phyloP scores from a whole-genome alignment of 2,329 filamentous ascomycete genomes.

The Moelleriella libera region DNA sequence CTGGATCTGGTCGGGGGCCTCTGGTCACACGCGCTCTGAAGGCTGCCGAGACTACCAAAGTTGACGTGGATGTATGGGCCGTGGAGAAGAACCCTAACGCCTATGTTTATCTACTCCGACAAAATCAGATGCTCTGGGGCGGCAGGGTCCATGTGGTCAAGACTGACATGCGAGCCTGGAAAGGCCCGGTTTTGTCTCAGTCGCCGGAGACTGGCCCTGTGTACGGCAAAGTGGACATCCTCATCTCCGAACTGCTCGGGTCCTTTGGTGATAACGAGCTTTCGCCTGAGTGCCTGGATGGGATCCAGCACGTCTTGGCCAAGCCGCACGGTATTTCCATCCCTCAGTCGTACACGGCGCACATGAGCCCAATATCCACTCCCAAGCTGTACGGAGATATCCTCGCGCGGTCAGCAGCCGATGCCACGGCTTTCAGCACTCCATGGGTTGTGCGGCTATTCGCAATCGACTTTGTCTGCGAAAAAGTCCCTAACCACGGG shows the following conservation, averaged over 20 bases:
- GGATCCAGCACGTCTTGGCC: constrained; percentile 79
- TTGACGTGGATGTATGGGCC: constrained; percentile 76
- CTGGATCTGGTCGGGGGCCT: constrained; percentile 83
- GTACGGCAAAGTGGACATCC: constrained; percentile 67
- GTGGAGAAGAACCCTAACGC: constrained; percentile 98
- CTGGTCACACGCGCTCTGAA: constrained; percentile 76
- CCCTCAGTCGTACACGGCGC: constrained; percentile 82
- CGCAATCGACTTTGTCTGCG: constrained; percentile 73
- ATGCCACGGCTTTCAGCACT: constrained; percentile 67
- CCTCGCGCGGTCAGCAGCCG: constrained; percentile 41
- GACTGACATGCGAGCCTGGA: constrained; percentile 95
- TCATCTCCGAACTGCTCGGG: constrained; percentile 85
- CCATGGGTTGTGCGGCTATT: constrained; percentile 93
- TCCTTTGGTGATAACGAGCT: constrained; percentile 97
- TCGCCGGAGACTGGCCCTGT: constrained; percentile 27
- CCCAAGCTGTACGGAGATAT: constrained; percentile 80
- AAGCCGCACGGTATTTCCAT: constrained; percentile 79
- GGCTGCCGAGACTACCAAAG: constrained; percentile 62
- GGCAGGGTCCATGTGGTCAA: constrained; percentile 76
- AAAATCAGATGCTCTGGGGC: constrained; percentile 73
- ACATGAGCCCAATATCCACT: constrained; percentile 81
- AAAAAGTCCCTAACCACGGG: constrained; percentile 39
- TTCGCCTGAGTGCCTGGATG: constrained; percentile 90
- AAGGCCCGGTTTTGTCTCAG: constrained; percentile 51
- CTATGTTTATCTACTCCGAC: constrained; percentile 78